Percentiles rank a stretch among this genome's conserved stretches.
Conservation (phyloP, 202 grass and related monocot species). For the Dendrocalamus latiflorus region DNA sequence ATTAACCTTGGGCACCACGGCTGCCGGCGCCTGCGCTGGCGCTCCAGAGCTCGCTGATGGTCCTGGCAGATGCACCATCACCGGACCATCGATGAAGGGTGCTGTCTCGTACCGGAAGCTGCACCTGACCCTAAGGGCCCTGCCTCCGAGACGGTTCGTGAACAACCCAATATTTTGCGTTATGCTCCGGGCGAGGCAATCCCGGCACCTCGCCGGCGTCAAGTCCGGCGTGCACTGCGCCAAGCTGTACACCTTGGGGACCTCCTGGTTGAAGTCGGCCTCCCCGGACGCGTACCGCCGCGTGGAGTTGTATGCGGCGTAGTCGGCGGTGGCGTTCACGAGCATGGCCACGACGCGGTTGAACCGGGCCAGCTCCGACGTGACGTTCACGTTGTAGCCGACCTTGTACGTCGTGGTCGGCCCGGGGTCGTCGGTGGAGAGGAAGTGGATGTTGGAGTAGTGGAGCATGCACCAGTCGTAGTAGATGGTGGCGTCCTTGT, state of each 20-base stretch:
- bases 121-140: slow-evolving; percentile 28
- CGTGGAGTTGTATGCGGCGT: slow-evolving; percentile 24
- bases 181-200: slow-evolving; percentile 30
- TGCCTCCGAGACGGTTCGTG: not conserved
- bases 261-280: slow-evolving; percentile 13
- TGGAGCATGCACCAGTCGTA: slow-evolving; percentile 41
- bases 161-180: no score
- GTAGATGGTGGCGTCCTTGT: slow-evolving; percentile 18
- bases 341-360: slow-evolving; percentile 17
- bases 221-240: slow-evolving; percentile 56
- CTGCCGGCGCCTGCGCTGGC: no score
- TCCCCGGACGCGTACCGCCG: slow-evolving; percentile 38
- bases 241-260: slow-evolving; percentile 34
- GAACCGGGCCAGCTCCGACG: not conserved
- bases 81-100: slow-evolving; percentile 23
- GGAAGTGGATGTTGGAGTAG: slow-evolving; percentile 43
- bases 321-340: slow-evolving; percentile 30
- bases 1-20: no score
- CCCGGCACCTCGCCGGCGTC: slow-evolving; percentile 17
- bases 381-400: no score
- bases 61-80: no score
- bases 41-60: no score
- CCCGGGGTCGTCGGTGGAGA: not conserved
- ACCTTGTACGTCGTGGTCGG: no score
- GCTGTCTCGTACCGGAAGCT: slow-evolving; percentile 29